A percentile compares a stretch with the other conserved stretches of the same genome.
phyloP scores from a whole-genome alignment of 2,329 filamentous ascomycete genomes.

The Colletotrichum noveboracense region DNA sequence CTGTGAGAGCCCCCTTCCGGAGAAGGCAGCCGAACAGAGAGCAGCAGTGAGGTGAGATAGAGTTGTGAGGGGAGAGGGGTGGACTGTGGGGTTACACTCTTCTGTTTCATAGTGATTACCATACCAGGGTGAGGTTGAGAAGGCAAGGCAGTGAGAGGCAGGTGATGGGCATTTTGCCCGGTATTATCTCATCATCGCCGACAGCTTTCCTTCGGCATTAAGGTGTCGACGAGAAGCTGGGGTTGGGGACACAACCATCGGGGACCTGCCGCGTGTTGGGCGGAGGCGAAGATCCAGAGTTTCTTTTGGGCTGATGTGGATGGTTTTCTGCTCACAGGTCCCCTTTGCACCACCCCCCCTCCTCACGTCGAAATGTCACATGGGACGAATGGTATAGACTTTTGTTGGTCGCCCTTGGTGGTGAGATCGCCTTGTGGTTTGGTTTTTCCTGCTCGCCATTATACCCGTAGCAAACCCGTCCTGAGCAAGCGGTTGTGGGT shows the following conservation, averaged over 20 bases:
- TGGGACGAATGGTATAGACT: neutral
- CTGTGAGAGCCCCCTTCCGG: neutral
- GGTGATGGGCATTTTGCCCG: neutral
- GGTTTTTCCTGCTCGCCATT: neutral
- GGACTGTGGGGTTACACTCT: neutral
- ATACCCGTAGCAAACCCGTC: neutral
- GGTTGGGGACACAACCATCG: neutral
- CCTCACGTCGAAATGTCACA: neutral
- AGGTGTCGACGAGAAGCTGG: neutral
- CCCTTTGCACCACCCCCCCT: neutral
- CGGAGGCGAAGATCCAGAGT: neutral
- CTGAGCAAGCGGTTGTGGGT: neutral
- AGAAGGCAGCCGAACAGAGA: neutral
- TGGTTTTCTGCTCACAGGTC: neutral
- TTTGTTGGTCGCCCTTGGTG: neutral
- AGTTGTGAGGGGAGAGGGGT: neutral
- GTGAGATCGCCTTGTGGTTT: neutral
- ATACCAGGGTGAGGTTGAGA: neutral
- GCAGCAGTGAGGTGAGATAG: neutral
- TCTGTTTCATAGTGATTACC: neutral
- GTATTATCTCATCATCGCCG: neutral
- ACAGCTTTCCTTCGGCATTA: neutral
- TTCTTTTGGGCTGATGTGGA: neutral
- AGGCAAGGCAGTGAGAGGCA: neutral
- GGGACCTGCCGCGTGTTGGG: neutral